These are phyloP conservation scores for Skeletonema grethae DNA, from an alignment of 108 stramenopile species.

Conservation along the genomic window DNA sequence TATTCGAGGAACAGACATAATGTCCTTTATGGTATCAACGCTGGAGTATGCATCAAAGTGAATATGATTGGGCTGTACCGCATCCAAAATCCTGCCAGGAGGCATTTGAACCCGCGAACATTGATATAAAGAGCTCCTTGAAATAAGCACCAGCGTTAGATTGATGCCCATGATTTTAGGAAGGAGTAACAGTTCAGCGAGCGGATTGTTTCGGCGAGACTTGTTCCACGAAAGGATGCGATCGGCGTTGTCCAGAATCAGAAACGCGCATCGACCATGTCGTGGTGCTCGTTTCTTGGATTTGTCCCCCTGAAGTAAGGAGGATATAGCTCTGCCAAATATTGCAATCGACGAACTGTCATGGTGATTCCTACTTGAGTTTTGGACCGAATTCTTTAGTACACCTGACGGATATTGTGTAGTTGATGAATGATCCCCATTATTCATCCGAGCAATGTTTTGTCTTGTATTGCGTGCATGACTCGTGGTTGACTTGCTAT, in stretches of 20 bases:
- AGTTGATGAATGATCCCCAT: background rate
- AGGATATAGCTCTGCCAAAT: conserved; percentile 37
- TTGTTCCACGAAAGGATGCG: conserved; percentile 54
- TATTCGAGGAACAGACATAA: conserved; percentile 34
- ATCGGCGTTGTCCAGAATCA: conserved; percentile 75
- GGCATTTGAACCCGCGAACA: conserved; percentile 51
- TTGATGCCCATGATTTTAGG: conserved; percentile 66
- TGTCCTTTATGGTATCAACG: conserved; percentile 36
- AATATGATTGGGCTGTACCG: conserved; percentile 51
- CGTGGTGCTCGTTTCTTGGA: conserved; percentile 1
- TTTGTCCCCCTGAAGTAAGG: conserved; percentile 28
- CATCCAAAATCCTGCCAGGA: conserved; percentile 45
- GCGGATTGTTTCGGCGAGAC: conserved; percentile 39
- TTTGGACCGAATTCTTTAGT: background rate
- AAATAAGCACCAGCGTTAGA: conserved; percentile 64
- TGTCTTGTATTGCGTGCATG: conserved; percentile 19
- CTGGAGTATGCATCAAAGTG: conserved; percentile 55
- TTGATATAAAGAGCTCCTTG: conserved; percentile 46
- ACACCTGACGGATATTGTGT: conserved; percentile 3
- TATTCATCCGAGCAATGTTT: background rate
- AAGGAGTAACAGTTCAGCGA: conserved; percentile 61
- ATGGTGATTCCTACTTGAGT: background rate
- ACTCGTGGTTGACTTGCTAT: conserved; percentile 5
- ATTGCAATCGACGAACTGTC: conserved; percentile 33
- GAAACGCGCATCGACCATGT: conserved; percentile 49